Conservation (phyloP, 2,329 filamentous ascomycete species). For the Lachnellula occidentalis region DNA sequence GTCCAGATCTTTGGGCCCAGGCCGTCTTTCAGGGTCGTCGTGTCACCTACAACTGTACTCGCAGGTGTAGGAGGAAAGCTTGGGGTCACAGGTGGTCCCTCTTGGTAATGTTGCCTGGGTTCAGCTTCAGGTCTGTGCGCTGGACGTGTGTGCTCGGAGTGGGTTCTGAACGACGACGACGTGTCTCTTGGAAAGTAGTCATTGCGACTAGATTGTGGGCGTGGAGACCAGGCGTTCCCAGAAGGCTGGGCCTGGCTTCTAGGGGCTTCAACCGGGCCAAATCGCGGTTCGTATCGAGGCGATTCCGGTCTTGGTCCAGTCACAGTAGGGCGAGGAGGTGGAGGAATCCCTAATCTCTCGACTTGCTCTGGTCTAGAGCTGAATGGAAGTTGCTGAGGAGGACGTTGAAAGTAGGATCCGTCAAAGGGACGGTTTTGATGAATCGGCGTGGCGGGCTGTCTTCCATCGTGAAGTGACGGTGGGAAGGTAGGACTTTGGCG, state of each 20-base stretch:
- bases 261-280: slow-evolving; percentile 11
- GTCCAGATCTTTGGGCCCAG: slow-evolving; percentile 66
- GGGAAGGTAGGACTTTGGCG: slow-evolving; percentile 28
- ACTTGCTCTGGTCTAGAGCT: slow-evolving; percentile 20
- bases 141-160: slow-evolving; percentile 16
- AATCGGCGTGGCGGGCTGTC: slow-evolving; percentile 22
- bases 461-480: slow-evolving; percentile 24
- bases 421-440: slow-evolving; percentile 24
- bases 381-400: slow-evolving; percentile 20
- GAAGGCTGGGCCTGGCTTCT: slow-evolving; percentile 17
- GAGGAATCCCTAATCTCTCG: slow-evolving; percentile 24
- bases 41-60: slow-evolving; percentile 22
- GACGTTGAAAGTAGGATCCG: slow-evolving; percentile 24
- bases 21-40: slow-evolving; percentile 46
- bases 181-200: slow-evolving; percentile 28
- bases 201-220: slow-evolving; percentile 18
- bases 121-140: slow-evolving; percentile 21
- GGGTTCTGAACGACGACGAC: slow-evolving; percentile 27
- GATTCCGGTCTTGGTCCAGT: slow-evolving; percentile 23
- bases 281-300: slow-evolving; percentile 25
- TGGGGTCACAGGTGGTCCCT: slow-evolving; percentile 16
- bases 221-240: slow-evolving; percentile 26
- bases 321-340: slow-evolving; percentile 18
- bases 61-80: slow-evolving; percentile 24
- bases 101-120: slow-evolving; percentile 19